These are phyloP conservation scores for Phytophthora crassamura DNA, from an alignment of 352 stramenopile species.

Conservation along the genomic window DNA sequence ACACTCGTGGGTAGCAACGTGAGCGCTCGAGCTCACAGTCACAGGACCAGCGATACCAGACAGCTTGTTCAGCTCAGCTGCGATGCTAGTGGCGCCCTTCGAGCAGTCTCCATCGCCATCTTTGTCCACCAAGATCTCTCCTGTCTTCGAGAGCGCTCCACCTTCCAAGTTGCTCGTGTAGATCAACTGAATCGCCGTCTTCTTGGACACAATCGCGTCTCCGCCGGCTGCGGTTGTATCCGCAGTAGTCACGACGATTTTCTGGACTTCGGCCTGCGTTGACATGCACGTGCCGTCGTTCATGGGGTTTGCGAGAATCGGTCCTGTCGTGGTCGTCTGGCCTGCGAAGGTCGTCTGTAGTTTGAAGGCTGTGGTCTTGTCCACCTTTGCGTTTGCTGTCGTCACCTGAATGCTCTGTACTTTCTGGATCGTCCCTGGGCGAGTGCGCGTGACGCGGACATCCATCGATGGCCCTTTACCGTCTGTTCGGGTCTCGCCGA, in stretches of 20 bases:
- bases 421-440: conserved; percentile 62
- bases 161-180: conserved; percentile 81
- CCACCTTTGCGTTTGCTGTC: conserved; percentile 49
- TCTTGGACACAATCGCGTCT: conserved; percentile 88
- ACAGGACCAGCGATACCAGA: conserved; percentile 52
- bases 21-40: conserved; percentile 51
- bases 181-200: conserved; percentile 87
- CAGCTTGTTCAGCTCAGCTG: conserved; percentile 55
- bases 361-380: conserved; percentile 46
- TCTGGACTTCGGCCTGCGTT: conserved; percentile 85
- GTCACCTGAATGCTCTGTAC: conserved; percentile 72
- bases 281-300: conserved; percentile 68
- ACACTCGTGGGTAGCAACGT: conserved; percentile 73
- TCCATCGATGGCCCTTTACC: conserved; percentile 45
- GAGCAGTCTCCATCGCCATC: conserved; percentile 80
- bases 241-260: conserved; percentile 89
- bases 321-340: conserved; percentile 65
- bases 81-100: conserved; percentile 61
- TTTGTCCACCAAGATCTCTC: conserved; percentile 84
- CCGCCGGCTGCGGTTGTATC: conserved; percentile 92
- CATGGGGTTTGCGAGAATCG: conserved; percentile 86
- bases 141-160: conserved; percentile 65
- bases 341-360: conserved; percentile 55
- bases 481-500: conserved; percentile 67
- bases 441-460: conserved; percentile 51